Evolutionary conservation across 2,329 filamentous ascomycete species (phyloP), one percentile per base, ranked within the genome.

Genomic region (Trichophyton equinum): DNA sequence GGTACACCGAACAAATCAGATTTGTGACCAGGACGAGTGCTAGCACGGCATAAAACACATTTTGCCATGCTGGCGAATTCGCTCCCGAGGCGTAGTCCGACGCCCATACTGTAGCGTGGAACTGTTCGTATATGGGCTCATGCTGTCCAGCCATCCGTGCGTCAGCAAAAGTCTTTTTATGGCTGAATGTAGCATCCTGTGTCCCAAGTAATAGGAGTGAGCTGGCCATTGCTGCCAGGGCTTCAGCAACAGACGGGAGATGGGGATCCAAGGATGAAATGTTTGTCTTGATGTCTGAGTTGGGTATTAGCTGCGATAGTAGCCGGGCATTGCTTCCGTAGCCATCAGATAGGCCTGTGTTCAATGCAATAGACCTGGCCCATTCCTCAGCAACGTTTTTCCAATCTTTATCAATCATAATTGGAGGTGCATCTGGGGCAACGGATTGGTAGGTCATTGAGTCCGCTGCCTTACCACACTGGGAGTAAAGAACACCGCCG

Each of bases 1-100:
- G 78, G 72, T 89, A 90, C 1, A 75, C 67, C 0, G 89, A 74
- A 61, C 86, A 87, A 44, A 85, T 75, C 27, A 85, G 62, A 69
- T 88, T 91, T 66, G 87, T 82, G 25, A 82, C 64, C 67, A 90
- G 88, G 1, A 88, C 84, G 13, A 84, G 72, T 1, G 80, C 68
- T 0, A 92, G 80, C 0, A 91, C 78, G 1, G 84, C 61, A 68
- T 88, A 85, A 72, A 91, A 92, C 0, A 83, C 74, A 4, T 74
- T 78, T 61, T 90, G 85, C 80, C 85, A 88, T 0, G 64, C 47
- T 42, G 79, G 73, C 0, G 77, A 78, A n/a, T 53, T 53, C 56
- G 85, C 82, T 1, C 86, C 84, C 0, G 85, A 89, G 0, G 85
- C 82, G 72, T 90, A 94, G 66, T 88, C 78, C 64, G 89, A 83